Evolutionary conservation across 2,329 filamentous ascomycete genomes (phyloP), one percentile per base, ranked within the genome.

Genomic region (Neopestalotiopsis sp.): DNA sequence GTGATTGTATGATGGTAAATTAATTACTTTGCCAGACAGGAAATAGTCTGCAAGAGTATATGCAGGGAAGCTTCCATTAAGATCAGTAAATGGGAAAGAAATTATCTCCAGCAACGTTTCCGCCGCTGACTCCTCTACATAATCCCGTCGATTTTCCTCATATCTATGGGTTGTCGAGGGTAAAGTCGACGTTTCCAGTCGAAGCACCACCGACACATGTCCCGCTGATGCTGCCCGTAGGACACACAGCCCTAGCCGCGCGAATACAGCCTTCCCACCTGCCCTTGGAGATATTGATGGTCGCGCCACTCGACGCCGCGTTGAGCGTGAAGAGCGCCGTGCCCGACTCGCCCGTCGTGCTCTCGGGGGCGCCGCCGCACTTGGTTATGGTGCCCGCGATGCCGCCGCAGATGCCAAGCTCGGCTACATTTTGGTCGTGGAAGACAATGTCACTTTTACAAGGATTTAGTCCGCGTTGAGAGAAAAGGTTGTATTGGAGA

Each of bases 211-310:
- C 85, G 5, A 80, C 74, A 74, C 86, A 88, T 1, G 81, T 82
- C 32, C 78, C 83, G 53, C 76, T 79, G 74, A 87, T 79, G 70
- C 82, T 86, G 20, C 85, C 85, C 7, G 82, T 84, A 24, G 84
- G 85, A 74, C 86, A 88, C 61, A 82, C 81, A 69, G 84, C 82
- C 68, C 83, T 76, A 63, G 86, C 87, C 17, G 87, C 87, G 56
- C 84, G 81, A 65, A 88, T 82, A 74, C 87, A 89, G 65, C 82
- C 79, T 76, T 88, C 84, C 86, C 87, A 87, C 30, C 82, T 78
- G 24, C 81, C 81, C 78, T 88, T 88, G 61, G 81, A 82, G 70
- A 89, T 81, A 77, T 84, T 85, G 76, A 89, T 88, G 17, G 82
- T 85, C 28, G 83, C 81, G 10, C 84, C 86, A 1, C 73, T 68